These are phyloP conservation scores for Magnusiomyces sp. DNA, from an alignment of 1,139 yeast species.

Conservation along the genomic window DNA sequence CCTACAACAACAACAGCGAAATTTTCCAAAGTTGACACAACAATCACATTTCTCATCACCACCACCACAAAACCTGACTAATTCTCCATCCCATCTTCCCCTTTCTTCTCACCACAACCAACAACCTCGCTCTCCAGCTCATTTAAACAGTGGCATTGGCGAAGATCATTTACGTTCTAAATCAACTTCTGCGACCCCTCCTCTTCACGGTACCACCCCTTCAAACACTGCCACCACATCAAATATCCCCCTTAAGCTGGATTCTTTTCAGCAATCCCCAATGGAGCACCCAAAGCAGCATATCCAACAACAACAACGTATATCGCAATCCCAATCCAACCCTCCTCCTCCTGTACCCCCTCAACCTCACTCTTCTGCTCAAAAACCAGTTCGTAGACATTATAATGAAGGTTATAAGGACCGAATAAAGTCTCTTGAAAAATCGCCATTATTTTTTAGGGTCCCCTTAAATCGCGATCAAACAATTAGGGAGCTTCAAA, in stretches of 20 bases:
- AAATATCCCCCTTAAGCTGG: neutral
- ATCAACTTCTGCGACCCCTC: neutral
- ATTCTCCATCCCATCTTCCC: too few relatives aligned
- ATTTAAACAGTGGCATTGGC: too few relatives aligned
- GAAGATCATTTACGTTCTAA: too few relatives aligned
- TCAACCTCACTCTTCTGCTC: neutral
- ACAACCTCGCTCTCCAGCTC: too few relatives aligned
- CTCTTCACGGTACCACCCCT: neutral
- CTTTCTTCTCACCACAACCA: too few relatives aligned
- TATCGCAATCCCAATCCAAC: neutral
- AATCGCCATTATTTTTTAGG: constrained; percentile 6
- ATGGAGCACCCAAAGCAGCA: neutral
- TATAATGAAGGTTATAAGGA: constrained; percentile 12
- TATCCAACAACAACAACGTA: neutral
- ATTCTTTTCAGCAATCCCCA: neutral
- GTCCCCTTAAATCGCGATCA: neutral
- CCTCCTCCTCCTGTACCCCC: neutral
- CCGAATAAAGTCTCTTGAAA: constrained; percentile 12
- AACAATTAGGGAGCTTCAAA: constrained; percentile 6
- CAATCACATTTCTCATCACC: neutral
- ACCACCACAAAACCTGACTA: neutral
- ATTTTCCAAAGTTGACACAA: neutral
- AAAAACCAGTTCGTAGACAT: constrained; percentile 1
- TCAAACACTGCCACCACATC: constrained; percentile 1
- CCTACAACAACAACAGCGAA: too few relatives aligned